Percentiles rank a stretch among this genome's conserved stretches.
Conservation (phyloP, 2,329 filamentous ascomycete species). For the Fusarium domesticum region DNA sequence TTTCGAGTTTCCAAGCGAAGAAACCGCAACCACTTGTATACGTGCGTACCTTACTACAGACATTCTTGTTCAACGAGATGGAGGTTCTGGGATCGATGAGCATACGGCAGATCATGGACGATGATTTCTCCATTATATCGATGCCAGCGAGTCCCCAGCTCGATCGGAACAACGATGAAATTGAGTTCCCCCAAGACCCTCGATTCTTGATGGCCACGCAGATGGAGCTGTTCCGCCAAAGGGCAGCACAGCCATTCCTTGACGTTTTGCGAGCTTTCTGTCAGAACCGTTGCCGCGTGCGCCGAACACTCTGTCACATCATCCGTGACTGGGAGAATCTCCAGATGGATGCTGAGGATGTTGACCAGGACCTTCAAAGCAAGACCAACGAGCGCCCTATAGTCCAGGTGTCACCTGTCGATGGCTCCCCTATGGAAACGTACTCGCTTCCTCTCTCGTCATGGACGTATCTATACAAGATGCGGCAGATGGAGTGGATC, state of each 20-base stretch:
- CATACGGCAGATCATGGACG: constrained; percentile 72
- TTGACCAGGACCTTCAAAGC: constrained; percentile 65
- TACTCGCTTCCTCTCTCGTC: constrained; percentile 74
- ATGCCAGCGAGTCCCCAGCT: constrained; percentile 70
- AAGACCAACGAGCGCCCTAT: constrained; percentile 61
- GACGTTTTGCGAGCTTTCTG: constrained; percentile 82
- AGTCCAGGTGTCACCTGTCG: constrained; percentile 40
- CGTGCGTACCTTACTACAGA: constrained; percentile 75
- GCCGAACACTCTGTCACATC: constrained; percentile 84
- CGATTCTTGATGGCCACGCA: constrained; percentile 68
- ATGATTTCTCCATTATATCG: constrained; percentile 75
- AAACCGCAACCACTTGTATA: constrained; percentile 82
- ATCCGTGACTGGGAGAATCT: constrained; percentile 81
- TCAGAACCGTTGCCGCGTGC: constrained; percentile 84
- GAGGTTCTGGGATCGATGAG: constrained; percentile 65
- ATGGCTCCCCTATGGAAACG: constrained; percentile 46
- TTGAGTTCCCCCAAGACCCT: constrained; percentile 71
- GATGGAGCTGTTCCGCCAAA: constrained; percentile 67
- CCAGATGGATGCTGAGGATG: constrained; percentile 75
- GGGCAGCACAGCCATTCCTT: constrained; percentile 68
- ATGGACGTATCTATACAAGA: constrained; percentile 88
- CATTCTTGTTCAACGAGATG: constrained; percentile 70
- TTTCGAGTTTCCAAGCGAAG: constrained; percentile 71
- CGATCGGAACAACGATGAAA: constrained; percentile 69
- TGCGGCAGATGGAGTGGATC: constrained; percentile 82